Conservation (phyloP, 257 asterid species). For the Marsdenia floribunda region DNA sequence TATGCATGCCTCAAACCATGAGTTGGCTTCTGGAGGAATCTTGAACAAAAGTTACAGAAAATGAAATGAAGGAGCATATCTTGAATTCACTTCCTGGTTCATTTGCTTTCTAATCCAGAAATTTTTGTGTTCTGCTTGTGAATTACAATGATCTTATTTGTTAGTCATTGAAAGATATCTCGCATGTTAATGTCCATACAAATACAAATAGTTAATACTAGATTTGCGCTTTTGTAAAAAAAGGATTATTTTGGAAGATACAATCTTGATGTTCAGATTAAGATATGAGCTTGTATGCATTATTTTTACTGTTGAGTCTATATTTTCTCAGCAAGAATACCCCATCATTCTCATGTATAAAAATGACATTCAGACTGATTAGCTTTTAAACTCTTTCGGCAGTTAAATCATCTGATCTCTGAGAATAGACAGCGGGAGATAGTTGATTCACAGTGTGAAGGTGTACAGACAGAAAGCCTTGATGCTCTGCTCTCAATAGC, state of each 20-base stretch:
- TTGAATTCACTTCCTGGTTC: background rate
- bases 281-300: background rate
- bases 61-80: background rate
- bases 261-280: background rate
- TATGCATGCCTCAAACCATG: background rate
- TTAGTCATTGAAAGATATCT: background rate
- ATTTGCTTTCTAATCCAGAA: background rate
- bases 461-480: constrained; percentile 67
- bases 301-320: background rate
- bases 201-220: background rate
- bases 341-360: background rate
- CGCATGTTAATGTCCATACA: background rate
- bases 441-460: constrained; percentile 74
- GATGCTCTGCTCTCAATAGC: constrained; percentile 72
- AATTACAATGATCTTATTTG: background rate
- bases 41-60: background rate
- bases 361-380: background rate
- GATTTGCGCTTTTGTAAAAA: background rate
- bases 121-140: background rate
- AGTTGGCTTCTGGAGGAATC: background rate
- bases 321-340: background rate
- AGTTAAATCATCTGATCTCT: constrained; percentile 65
- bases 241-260: background rate
- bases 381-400: constrained; percentile 21
- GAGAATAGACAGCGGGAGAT: constrained; percentile 81